Conservation (phyloP, 2,329 filamentous ascomycete genomes). For the Laburnicola sp. region DNA sequence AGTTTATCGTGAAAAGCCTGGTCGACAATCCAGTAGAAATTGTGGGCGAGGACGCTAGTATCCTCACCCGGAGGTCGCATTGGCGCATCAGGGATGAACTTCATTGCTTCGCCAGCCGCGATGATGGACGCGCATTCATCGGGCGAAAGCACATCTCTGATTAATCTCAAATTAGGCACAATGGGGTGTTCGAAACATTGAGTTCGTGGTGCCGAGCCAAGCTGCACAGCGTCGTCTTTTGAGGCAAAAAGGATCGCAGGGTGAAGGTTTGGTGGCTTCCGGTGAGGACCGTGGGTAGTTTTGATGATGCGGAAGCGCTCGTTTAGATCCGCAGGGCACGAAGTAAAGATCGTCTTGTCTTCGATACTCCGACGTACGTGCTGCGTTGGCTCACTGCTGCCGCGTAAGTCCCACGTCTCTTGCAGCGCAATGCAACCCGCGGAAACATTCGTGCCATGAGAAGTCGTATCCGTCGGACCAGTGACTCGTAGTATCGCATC, state of each 20-base stretch:
- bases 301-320: slow-evolving; percentile 62
- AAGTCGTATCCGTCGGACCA: slow-evolving; percentile 59
- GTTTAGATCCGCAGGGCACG: slow-evolving; percentile 23
- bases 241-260: slow-evolving; percentile 68
- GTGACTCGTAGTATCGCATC: slow-evolving; percentile 67
- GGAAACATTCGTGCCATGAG: slow-evolving; percentile 24
- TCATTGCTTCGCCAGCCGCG: slow-evolving; percentile 65
- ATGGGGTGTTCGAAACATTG: slow-evolving; percentile 62
- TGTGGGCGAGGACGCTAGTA: slow-evolving; percentile 68
- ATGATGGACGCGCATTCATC: slow-evolving; percentile 69
- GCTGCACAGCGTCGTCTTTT: slow-evolving; percentile 58
- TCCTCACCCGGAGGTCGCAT: slow-evolving; percentile 66
- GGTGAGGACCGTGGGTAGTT: slow-evolving; percentile 60
- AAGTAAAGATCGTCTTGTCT: slow-evolving; percentile 53
- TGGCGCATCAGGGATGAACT: slow-evolving; percentile 69
- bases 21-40: slow-evolving; percentile 74
- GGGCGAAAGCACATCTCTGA: slow-evolving; percentile 62
- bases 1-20: slow-evolving; percentile 63
- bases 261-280: slow-evolving; percentile 70
- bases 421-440: slow-evolving; percentile 61
- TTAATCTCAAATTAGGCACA: slow-evolving; percentile 64
- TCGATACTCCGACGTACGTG: slow-evolving; percentile 61
- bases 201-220: slow-evolving; percentile 53
- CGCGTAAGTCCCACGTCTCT: slow-evolving; percentile 63
- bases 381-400: slow-evolving; percentile 44